Evolutionary conservation across 2,329 filamentous ascomycete species (phyloP), one percentile per base, ranked within the genome.

Genomic region (Allantophomopsis lycopodina): DNA sequence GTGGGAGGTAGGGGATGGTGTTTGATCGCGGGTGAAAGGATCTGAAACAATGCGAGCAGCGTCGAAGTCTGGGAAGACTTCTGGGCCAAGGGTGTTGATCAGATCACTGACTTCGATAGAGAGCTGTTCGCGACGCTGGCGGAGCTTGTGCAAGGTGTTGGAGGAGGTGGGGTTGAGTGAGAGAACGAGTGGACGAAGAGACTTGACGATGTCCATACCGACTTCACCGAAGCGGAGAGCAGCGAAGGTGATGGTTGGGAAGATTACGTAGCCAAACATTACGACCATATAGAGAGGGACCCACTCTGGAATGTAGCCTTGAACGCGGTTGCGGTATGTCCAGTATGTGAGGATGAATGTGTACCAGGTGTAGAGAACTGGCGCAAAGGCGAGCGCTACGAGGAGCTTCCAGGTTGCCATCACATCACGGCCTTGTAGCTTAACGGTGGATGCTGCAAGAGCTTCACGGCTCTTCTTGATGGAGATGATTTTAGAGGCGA

Each of bases 151-250:
- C 37, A 98, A 75, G 42, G 82, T 85, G 62, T 88, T 94, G 57
- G 78, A 81, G 2, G 84, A 89, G 4, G 78, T 77, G 2, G 91
- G 91, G 51, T 83, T 82, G 52, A 96, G 71, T 47, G 84, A 91
- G 28, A 95, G 69, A 35, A 94, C 67, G 8, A 98, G 73, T 5
- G 91, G 91, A 8, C 86, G 76, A 13, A 98, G 71, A 0, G 89
- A 96, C 62, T 96, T 98, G 64, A 91, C 67, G 41, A 98, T 95
- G 55, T 98, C 91, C 87, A 98, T 95, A 39, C 89, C 91, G n/a
- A 94, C 81, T 62, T 98, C 91, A 36, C 91, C 91, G 48, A 96
- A 94, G 10, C 91, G 81, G 39, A 98, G 76, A 6, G 91, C 86
- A 4, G 87, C 88, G 58, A 94, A 95, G 0, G 88, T 95, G 50